Percentiles rank a stretch among this genome's conserved stretches.
Evolutionary conservation across 441 rosid species (phyloP).

Genomic region (Gossypium schwendimanii): DNA sequence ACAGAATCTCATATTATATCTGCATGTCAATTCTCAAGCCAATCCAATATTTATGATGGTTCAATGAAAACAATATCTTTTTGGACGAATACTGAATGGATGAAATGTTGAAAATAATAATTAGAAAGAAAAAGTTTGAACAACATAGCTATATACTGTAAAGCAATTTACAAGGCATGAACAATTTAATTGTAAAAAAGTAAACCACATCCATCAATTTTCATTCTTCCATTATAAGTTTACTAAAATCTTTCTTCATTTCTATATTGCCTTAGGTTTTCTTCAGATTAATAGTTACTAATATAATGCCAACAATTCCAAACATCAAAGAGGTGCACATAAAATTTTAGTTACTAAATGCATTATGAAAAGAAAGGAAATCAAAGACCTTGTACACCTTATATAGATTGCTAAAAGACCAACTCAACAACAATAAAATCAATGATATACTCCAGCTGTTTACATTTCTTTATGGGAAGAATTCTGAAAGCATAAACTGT

Average conservation of each 20-base stretch:
- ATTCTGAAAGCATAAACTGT: neutral
- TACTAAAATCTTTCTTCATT: neutral
- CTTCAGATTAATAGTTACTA: neutral
- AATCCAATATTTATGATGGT: neutral
- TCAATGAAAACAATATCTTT: neutral
- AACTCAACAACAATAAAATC: constrained; percentile 6
- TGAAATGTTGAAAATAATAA: neutral
- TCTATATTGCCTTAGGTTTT: neutral
- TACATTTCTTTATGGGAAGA: neutral
- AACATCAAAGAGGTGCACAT: neutral
- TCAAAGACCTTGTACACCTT: neutral
- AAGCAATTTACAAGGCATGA: neutral
- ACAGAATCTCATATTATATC: neutral
- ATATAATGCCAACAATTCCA: neutral
- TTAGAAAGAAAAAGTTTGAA: neutral
- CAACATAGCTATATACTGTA: neutral
- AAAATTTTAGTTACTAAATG: neutral
- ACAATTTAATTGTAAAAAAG: neutral
- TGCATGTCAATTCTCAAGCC: neutral
- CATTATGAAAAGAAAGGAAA: neutral
- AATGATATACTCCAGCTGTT: neutral
- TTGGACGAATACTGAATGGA: neutral
- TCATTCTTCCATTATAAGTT: neutral
- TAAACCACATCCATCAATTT: neutral
- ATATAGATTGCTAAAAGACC: neutral